Evolutionary conservation across 2,329 filamentous ascomycete genomes (phyloP), one percentile per base, ranked within the genome.

Genomic region (Claviceps africana): DNA sequence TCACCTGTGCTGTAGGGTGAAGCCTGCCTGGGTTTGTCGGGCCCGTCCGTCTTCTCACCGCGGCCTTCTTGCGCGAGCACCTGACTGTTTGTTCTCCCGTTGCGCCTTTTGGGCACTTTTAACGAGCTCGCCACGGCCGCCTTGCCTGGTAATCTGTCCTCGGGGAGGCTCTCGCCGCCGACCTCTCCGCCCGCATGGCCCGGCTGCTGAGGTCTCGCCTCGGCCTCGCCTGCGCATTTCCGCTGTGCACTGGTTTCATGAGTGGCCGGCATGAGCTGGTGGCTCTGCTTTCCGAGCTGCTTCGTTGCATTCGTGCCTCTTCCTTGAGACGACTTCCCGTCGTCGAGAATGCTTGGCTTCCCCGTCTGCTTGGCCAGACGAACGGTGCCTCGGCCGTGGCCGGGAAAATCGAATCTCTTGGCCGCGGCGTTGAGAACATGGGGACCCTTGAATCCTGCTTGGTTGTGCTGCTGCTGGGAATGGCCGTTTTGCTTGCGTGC

Each of bases 321-420:
- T 3, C 7, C 25, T n/a, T 45, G 44, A 13, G 15, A 33, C 11
- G 35, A 44, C 3, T 9, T 22, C 39, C 44, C 46, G 9, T 35
- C 46, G 31, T 22, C 31, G 31, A 46, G 21, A 25, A 48, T 17
- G 7, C 17, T 30, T n/a, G 25, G n/a, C 49, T 37, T 45, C 3
- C 39, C 15, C 5, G 9, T 25, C 5, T 28, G 13, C 25, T 22
- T 40, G 2, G 31, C 25, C 1, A 47, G 6, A 19, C 49, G 46
- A 13, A 51, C 31, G 6, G 52, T 51, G 19, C 22, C 52, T 35
- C 46, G 46, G n/a, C 49, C 49, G 39, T 48, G 28, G 31, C 28
- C 33, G 25, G 52, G 39, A 47, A 48, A 51, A 5, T 45, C 39
- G 19, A 45, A 54, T 5, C 30, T 33, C 37, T 9, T 25, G 37